Evolutionary conservation across 148 eudicot species (phyloP).

Genomic region (Camellia granthamiana): DNA sequence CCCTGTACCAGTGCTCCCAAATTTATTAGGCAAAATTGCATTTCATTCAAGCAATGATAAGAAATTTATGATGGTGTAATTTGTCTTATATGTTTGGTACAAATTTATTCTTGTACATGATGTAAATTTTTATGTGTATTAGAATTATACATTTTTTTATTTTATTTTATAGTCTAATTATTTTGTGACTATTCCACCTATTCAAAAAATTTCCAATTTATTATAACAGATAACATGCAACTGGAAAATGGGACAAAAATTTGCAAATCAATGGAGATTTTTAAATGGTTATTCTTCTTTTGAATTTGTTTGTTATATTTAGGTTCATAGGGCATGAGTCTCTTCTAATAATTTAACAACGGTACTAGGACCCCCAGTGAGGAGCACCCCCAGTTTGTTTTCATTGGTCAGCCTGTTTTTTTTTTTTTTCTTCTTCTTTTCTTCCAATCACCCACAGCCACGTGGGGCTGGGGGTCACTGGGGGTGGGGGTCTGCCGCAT

Average conservation of each 20-base stretch:
- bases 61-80: too few species aligned
- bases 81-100: too few species aligned
- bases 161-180: too few species aligned
- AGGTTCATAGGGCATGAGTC: neutral
- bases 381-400: too few species aligned
- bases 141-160: neutral
- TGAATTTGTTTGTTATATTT: neutral
- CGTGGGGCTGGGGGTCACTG: too few species aligned
- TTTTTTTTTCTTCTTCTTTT: too few species aligned
- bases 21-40: neutral
- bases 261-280: neutral
- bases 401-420: too few species aligned
- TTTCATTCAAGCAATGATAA: neutral
- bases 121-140: neutral
- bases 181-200: neutral
- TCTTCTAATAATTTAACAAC: neutral
- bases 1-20: neutral
- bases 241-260: neutral
- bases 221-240: neutral
- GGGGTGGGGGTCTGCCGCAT: too few species aligned
- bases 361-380: too few species aligned
- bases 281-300: neutral
- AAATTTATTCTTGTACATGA: too few species aligned
- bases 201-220: neutral
- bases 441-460: too few species aligned